Conservation (phyloP, 352 stramenopile genomes). For the Peronospora farinosa region DNA sequence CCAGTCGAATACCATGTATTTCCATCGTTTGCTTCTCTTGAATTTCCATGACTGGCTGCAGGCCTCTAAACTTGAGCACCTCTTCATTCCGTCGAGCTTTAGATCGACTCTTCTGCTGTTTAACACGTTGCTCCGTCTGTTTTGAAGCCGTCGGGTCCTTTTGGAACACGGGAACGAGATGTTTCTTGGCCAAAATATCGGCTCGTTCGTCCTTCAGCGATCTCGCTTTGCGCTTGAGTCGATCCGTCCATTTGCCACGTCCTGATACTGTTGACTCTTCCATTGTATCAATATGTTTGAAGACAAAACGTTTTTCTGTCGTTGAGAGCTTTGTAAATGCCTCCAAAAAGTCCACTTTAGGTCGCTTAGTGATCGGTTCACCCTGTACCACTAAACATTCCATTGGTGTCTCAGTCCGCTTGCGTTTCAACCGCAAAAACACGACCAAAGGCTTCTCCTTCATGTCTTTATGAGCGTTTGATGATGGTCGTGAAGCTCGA, state of each 20-base stretch:
- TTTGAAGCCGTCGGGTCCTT: slow-evolving; percentile 21
- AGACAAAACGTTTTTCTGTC: slow-evolving; percentile 64
- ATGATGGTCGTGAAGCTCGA: slow-evolving; percentile 3
- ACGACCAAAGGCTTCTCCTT: slow-evolving; percentile 42
- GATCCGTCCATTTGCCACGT: slow-evolving; percentile 54
- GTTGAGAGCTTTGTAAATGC: slow-evolving; percentile 64
- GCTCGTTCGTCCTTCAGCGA: slow-evolving; percentile 51
- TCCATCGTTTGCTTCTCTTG: slow-evolving; percentile 56
- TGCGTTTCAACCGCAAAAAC: slow-evolving; percentile 77
- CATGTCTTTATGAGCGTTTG: not conserved
- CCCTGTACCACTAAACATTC: slow-evolving; percentile 61
- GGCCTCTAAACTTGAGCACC: slow-evolving; percentile 41
- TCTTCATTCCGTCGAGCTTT: slow-evolving; percentile 54
- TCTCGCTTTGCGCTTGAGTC: slow-evolving; percentile 60
- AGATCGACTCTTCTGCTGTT: slow-evolving; percentile 52
- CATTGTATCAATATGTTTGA: slow-evolving; percentile 82
- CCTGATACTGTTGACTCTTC: slow-evolving; percentile 34
- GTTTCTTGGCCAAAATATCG: slow-evolving; percentile 34
- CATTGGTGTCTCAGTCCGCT: slow-evolving; percentile 73
- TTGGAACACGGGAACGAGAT: slow-evolving; percentile 27
- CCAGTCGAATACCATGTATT: slow-evolving; percentile 52
- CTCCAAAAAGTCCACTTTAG: slow-evolving; percentile 33
- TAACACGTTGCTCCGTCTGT: slow-evolving; percentile 30
- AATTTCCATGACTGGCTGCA: slow-evolving; percentile 39
- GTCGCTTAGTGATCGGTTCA: slow-evolving; percentile 28